These are phyloP conservation scores for Penicillium sp. DNA, from an alignment of 2,329 filamentous ascomycete genomes.

Conservation along the genomic window DNA sequence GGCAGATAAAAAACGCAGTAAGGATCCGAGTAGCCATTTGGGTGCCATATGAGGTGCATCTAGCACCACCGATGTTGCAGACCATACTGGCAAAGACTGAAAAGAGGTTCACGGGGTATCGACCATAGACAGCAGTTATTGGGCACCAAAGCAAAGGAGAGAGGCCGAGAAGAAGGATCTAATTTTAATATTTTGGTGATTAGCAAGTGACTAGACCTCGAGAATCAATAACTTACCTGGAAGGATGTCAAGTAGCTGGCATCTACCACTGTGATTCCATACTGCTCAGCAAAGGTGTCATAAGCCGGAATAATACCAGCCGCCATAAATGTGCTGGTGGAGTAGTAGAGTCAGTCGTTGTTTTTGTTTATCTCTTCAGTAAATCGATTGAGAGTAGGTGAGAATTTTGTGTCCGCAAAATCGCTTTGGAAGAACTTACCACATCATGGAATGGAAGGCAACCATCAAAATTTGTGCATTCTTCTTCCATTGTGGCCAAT, in stretches of 20 bases:
- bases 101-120: constrained; percentile 53
- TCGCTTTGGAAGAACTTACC: not conserved
- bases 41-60: constrained; percentile 47
- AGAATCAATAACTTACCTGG: constrained; percentile 27
- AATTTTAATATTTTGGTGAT: not conserved
- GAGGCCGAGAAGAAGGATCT: constrained; percentile 53
- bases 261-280: constrained; percentile 48
- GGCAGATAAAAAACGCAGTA: constrained; percentile 53
- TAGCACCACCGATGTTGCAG: constrained; percentile 55
- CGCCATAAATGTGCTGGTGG: constrained; percentile 50
- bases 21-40: constrained; percentile 53
- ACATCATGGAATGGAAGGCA: constrained; percentile 57
- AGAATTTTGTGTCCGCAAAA: not conserved
- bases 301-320: constrained; percentile 54
- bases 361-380: not conserved
- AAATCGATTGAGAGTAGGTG: not conserved
- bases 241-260: constrained; percentile 55
- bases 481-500: constrained; percentile 36
- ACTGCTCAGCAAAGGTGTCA: constrained; percentile 51
- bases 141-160: constrained; percentile 57
- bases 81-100: constrained; percentile 49
- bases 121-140: constrained; percentile 53
- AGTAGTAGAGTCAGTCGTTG: not conserved
- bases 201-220: not conserved
- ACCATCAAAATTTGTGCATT: constrained; percentile 53